Percentiles rank a stretch among this genome's conserved stretches.
Conservation (phyloP, 176 grass and related monocot species). For the Microstegium vimineum region DNA sequence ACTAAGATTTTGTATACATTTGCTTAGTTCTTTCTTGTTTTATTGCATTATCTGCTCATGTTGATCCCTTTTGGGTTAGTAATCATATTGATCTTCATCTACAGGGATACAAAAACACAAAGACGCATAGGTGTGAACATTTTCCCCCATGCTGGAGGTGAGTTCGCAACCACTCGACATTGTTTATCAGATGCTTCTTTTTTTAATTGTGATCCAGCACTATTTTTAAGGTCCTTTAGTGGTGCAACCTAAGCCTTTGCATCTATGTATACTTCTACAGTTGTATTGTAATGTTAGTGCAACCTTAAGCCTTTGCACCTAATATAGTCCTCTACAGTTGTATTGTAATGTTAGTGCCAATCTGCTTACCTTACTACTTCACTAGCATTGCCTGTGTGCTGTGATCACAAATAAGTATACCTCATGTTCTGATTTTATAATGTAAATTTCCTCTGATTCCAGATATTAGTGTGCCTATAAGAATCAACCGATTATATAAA, state of each 20-base stretch:
- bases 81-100: not conserved
- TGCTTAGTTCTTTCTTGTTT: not conserved
- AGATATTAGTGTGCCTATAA: not conserved
- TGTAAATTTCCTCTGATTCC: not conserved
- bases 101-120: not conserved
- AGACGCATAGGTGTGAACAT: not conserved
- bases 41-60: not conserved
- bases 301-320: no score
- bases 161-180: not conserved
- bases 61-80: constrained; percentile 2
- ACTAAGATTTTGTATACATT: not conserved
- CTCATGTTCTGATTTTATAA: not conserved
- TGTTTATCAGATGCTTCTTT: not conserved
- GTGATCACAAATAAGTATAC: not conserved
- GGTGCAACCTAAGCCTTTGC: no score
- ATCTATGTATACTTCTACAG: no score
- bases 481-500: not conserved
- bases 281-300: no score
- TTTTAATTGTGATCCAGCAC: not conserved
- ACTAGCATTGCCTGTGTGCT: no score
- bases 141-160: not conserved
- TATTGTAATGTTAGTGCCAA: no score
- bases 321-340: no score
- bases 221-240: no score
- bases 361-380: no score